Conservation (phyloP, 2,329 filamentous ascomycete species). For the Aspergillus candidus region DNA sequence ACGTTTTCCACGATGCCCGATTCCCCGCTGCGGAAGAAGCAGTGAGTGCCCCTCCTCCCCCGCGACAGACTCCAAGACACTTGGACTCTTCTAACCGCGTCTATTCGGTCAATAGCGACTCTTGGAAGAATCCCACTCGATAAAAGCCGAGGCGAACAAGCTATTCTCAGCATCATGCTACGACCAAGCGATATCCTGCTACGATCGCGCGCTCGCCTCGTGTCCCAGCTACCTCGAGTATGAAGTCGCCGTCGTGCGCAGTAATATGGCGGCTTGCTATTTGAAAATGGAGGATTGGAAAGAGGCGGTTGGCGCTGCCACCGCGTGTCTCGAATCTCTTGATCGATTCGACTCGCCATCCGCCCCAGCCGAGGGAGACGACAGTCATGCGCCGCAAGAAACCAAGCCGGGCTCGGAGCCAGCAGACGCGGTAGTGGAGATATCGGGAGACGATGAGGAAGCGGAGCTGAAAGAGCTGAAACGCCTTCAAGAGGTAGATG, state of each 20-base stretch:
- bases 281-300: constrained; percentile 83
- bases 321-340: constrained; percentile 65
- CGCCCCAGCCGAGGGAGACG: constrained; percentile 16
- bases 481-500: constrained; percentile 39
- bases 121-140: constrained; percentile 62
- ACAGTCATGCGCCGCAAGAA: constrained; percentile 8
- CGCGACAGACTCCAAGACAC: background rate
- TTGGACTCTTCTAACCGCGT: constrained; percentile 4
- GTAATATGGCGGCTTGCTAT: constrained; percentile 85
- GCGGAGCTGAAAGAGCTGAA: constrained; percentile 39
- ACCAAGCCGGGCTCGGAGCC: constrained; percentile 7
- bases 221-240: constrained; percentile 83
- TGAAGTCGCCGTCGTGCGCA: constrained; percentile 77
- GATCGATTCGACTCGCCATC: constrained; percentile 52
- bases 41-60: constrained; percentile 23
- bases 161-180: constrained; percentile 70
- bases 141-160: constrained; percentile 70
- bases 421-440: constrained; percentile 42
- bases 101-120: constrained; percentile 48
- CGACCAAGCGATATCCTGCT: constrained; percentile 71
- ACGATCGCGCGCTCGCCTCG: constrained; percentile 70
- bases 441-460: constrained; percentile 38
- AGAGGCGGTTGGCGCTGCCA: constrained; percentile 68
- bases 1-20: constrained; percentile 38
- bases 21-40: constrained; percentile 45